A percentile compares a stretch with the other conserved stretches of the same genome.
These are phyloP conservation scores for Curvularia eragrostidis DNA, from an alignment of 2,329 filamentous ascomycete genomes.

Conservation along the genomic window DNA sequence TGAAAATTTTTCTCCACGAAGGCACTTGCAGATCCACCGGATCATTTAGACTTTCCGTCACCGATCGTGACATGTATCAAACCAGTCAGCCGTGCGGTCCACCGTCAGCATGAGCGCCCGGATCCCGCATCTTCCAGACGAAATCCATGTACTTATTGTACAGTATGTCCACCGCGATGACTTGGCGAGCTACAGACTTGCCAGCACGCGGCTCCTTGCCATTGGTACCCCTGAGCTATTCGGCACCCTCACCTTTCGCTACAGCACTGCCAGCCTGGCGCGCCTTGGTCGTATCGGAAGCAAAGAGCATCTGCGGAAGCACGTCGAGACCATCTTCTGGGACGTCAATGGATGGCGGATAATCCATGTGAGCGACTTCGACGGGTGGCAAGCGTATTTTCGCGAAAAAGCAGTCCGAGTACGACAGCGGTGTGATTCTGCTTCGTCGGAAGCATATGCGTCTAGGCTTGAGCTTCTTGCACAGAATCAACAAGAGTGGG, in stretches of 20 bases:
- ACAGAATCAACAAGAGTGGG: constrained; percentile 11
- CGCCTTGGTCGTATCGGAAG: constrained; percentile 13
- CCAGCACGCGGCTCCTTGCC: constrained; percentile 7
- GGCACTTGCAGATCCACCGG: no score
- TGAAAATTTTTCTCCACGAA: no score
- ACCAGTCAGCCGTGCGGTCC: background rate
- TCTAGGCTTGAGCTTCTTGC: constrained; percentile 6
- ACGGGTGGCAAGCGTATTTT: constrained; percentile 20
- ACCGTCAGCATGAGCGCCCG: background rate
- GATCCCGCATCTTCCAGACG: constrained; percentile 20
- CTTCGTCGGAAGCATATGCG: background rate
- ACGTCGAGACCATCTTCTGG: constrained; percentile 18
- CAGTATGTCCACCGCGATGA: constrained; percentile 14
- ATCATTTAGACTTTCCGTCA: background rate
- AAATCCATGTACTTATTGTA: constrained; percentile 19
- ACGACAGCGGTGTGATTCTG: background rate
- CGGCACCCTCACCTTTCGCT: constrained; percentile 18
- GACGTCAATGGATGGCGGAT: constrained; percentile 21
- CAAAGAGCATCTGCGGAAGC: constrained; percentile 10
- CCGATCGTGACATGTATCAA: no score
- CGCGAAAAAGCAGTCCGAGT: background rate
- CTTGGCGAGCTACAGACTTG: constrained; percentile 22
- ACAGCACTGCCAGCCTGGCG: constrained; percentile 14
- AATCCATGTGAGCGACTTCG: constrained; percentile 9
- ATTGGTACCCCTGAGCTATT: constrained; percentile 19